Percentiles rank a stretch among this genome's conserved stretches.
phyloP scores from a whole-genome alignment of 768 basidiomycete species.

The Megacollybia marginata region DNA sequence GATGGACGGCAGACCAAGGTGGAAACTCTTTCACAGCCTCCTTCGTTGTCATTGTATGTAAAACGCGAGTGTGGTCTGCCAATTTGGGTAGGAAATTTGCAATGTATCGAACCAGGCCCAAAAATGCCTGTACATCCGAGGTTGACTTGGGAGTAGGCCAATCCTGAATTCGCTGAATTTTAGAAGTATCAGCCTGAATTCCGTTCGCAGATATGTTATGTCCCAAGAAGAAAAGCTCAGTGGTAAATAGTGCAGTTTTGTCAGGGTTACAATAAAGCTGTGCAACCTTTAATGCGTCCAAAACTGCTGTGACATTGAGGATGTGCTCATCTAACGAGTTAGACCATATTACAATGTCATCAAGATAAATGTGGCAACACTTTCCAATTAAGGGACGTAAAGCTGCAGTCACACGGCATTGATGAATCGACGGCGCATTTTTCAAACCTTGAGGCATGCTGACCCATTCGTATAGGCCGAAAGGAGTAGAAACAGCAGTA shows the following conservation, averaged over 20 bases:
- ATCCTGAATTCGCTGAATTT: constrained; percentile 17
- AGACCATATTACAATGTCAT: constrained; percentile 13
- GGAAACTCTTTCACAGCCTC: too few relatives aligned
- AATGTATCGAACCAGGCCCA: constrained; percentile 24
- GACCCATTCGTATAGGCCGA: too few relatives aligned
- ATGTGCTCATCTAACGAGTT: constrained; percentile 11
- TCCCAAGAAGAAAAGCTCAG: constrained; percentile 22
- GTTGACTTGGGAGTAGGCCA: constrained; percentile 23
- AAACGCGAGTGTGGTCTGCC: too few relatives aligned
- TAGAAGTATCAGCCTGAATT: constrained; percentile 18
- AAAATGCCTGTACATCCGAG: constrained; percentile 21
- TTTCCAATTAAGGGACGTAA: too few relatives aligned
- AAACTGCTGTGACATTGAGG: not conserved
- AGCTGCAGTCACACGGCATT: constrained; percentile 17
- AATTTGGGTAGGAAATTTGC: too few relatives aligned
- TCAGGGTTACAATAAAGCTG: constrained; percentile 18
- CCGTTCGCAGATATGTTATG: constrained; percentile 22
- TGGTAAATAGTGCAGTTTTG: constrained; percentile 19
- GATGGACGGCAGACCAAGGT: constrained; percentile 14
- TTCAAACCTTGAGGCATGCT: too few relatives aligned
- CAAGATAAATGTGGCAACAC: too few relatives aligned
- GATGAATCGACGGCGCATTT: constrained; percentile 23
- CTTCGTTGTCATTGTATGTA: constrained; percentile 19
- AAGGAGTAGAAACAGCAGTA: too few relatives aligned
- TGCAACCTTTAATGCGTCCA: not conserved